Base-by-base conservation (phyloP, 495 filamentous ascomycete genomes). In the Penicillium coprophilum region DNA sequence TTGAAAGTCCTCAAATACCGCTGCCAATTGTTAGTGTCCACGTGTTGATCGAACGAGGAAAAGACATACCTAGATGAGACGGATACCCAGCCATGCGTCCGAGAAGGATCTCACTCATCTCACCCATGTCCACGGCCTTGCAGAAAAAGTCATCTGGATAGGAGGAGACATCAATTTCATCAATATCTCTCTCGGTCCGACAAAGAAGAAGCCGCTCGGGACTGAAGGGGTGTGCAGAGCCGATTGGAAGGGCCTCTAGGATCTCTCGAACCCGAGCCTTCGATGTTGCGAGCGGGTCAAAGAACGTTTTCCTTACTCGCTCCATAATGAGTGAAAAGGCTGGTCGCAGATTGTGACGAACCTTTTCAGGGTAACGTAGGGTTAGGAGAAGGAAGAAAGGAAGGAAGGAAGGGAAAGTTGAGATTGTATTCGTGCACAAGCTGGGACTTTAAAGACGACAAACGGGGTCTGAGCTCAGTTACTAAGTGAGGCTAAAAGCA, bases 171-270 rank as follows among this genome's bases (percentile, higher is more conserved):
- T 69, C 61, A 36, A 69, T 64, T 53, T 67, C 66, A 11, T 60
- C 51, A 31, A 67, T 57, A 2, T 64, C 66, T 15, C 30, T 40
- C 0, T 55, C 55, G 6, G 64, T 59, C 10, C 61, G 66, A 55
- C 56, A 65, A 28, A 67, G 61, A 30, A 69, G 59, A 57, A 65
- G 46, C 15, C 49, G 45, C 17, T 67, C 64, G 17, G 64, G 59
- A 20, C 59, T 67, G 52, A 64, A 69, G 23, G 66, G 64, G 50
- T 69, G 66, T 34, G 66, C 64, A 46, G 61, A 69, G 30, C 66
- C 64, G 20, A 61, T 39, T 17, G 66, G 66, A 38, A 67, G 59
- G 2, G 21, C 12, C 28, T 60, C 38, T 6, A 69, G 61, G 20
- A 64, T 58, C 6, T 57, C 46, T 55, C 41, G 49, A 49, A 66